These are phyloP conservation scores for Rhodofomes roseus DNA, from an alignment of 1,284 basidiomycete genomes.

Conservation along the genomic window DNA sequence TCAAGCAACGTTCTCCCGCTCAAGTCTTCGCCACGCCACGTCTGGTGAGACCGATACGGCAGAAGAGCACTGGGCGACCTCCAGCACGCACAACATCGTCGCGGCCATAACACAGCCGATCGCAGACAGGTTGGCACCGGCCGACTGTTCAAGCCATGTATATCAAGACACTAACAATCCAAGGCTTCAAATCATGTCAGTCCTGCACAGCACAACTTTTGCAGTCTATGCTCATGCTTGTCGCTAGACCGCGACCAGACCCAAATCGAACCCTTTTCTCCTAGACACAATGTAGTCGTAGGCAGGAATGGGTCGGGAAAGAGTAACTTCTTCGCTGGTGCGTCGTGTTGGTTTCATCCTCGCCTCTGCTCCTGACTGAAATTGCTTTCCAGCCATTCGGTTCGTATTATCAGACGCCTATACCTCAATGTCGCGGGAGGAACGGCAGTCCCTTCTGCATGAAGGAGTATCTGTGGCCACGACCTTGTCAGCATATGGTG, in stretches of 20 bases:
- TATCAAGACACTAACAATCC: conserved; percentile 91
- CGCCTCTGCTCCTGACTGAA: not conserved
- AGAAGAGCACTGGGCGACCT: too few relatives aligned
- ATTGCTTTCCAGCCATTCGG: conserved; percentile 72
- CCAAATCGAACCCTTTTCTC: conserved; percentile 78
- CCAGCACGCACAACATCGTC: too few relatives aligned
- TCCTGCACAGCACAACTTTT: not conserved
- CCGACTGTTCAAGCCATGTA: conserved; percentile 44
- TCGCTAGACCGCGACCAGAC: conserved; percentile 72
- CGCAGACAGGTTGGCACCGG: too few relatives aligned
- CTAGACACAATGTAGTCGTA: conserved; percentile 90
- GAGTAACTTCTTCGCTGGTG: conserved; percentile 94
- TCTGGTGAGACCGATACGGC: too few relatives aligned
- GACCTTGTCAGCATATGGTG: conserved; percentile 91
- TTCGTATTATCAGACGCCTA: conserved; percentile 98
- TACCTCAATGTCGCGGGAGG: conserved; percentile 91
- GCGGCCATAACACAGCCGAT: too few relatives aligned
- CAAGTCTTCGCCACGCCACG: too few relatives aligned
- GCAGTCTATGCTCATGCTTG: not conserved
- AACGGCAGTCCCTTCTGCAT: conserved; percentile 88
- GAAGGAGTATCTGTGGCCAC: conserved; percentile 88
- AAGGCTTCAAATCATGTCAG: conserved; percentile 96
- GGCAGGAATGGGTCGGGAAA: conserved; percentile 95
- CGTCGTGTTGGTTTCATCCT: conserved; percentile 16
- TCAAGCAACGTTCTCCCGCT: too few relatives aligned